phyloP scores from a whole-genome alignment of 1,284 basidiomycete species.

The Cryptococcus sp. region DNA sequence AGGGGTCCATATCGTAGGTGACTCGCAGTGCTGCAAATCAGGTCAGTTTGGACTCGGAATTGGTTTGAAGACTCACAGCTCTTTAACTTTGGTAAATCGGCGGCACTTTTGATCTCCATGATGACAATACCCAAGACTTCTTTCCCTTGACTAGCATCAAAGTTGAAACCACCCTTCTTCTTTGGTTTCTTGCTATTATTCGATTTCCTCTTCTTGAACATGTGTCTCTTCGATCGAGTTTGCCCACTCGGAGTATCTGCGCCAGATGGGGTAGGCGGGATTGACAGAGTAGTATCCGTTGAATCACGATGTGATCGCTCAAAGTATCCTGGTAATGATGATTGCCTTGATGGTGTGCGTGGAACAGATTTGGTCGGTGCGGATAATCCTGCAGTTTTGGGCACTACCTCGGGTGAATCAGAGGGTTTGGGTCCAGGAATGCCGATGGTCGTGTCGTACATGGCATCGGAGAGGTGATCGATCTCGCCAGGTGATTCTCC shows the following conservation, averaged over 20 bases:
- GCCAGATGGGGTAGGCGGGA: conserved; percentile 6
- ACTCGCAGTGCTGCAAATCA: conserved; percentile 31
- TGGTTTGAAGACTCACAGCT: conserved; percentile 60
- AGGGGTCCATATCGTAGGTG: conserved; percentile 85
- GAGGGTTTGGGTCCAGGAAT: conserved; percentile 7
- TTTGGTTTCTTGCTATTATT: conserved; percentile 13
- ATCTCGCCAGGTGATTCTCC: conserved; percentile 3
- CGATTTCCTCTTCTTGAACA: conserved; percentile 22
- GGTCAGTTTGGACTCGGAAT: conserved; percentile 1
- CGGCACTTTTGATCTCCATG: conserved; percentile 66
- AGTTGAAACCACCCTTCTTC: conserved; percentile 55
- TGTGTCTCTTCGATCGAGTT: conserved; percentile 15
- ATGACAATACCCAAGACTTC: conserved; percentile 93
- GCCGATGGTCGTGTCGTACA: conserved; percentile 6
- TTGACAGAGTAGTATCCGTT: neutral
- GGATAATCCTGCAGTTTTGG: conserved; percentile 15
- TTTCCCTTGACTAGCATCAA: conserved; percentile 56
- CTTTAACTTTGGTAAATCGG: conserved; percentile 76
- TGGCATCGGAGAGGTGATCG: conserved; percentile 1
- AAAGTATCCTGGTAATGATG: conserved; percentile 16
- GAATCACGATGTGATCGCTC: conserved; percentile 2
- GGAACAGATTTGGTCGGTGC: conserved; percentile 5
- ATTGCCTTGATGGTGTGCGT: conserved; percentile 9
- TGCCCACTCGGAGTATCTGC: conserved; percentile 17
- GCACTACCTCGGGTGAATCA: neutral